Evolutionary conservation across 202 grass and related monocot genomes (phyloP).

Genomic region (Digitaria exilis): DNA sequence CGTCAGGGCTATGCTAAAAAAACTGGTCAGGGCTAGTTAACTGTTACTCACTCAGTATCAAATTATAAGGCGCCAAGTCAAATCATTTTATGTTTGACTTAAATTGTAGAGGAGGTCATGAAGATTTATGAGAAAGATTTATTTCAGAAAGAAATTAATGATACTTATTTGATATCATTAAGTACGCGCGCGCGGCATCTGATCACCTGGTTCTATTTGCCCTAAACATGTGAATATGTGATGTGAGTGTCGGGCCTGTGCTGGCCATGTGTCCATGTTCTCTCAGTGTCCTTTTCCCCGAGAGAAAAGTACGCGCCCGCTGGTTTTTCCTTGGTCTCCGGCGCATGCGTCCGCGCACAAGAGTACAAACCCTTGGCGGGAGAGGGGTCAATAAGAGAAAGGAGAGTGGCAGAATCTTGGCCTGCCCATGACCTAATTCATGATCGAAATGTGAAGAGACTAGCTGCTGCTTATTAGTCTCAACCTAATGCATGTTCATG

Average conservation of each 20-base stretch:
- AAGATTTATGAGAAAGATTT: too few relatives aligned
- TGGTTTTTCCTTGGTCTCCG: not conserved
- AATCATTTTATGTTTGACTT: too few relatives aligned
- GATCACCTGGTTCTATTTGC: not conserved
- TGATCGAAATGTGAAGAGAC: not conserved
- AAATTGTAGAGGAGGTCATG: too few relatives aligned
- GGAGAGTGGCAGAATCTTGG: not conserved
- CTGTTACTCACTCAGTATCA: too few relatives aligned
- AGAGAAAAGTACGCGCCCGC: constrained; percentile 6
- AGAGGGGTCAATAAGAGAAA: not conserved
- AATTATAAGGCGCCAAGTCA: too few relatives aligned
- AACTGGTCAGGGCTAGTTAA: too few relatives aligned
- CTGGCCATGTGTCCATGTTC: constrained; percentile 17
- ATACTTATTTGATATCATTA: too few relatives aligned
- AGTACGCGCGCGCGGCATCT: not conserved
- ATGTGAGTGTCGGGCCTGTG: constrained; percentile 4
- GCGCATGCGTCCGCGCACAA: constrained; percentile 9
- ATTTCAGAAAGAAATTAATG: too few relatives aligned
- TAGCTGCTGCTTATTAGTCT: too few relatives aligned
- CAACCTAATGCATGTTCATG: not conserved
- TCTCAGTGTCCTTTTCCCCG: not conserved
- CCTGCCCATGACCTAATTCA: not conserved
- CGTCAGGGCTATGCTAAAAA: too few relatives aligned
- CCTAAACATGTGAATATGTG: not conserved
- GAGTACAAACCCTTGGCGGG: not conserved